phyloP scores from a whole-genome alignment of 148 eudicot species.

The Agrostemma githago region DNA sequence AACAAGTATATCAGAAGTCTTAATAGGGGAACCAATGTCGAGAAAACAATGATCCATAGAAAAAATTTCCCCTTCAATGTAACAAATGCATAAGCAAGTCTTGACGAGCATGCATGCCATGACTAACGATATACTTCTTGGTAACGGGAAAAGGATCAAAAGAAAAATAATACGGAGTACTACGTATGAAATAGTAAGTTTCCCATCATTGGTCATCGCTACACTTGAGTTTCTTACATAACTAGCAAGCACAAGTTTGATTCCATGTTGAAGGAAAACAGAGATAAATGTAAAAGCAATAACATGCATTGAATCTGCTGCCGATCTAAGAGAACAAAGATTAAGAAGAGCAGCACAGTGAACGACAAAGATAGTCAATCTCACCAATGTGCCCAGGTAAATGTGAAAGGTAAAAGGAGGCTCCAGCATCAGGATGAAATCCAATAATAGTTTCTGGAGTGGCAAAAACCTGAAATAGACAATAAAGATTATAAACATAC shows the following conservation, averaged over 20 bases:
- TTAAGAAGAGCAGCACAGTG: background rate
- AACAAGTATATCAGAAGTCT: background rate
- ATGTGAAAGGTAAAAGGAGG: conserved; percentile 88
- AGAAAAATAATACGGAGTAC: background rate
- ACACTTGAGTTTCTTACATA: background rate
- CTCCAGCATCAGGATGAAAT: conserved; percentile 91
- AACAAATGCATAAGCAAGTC: background rate
- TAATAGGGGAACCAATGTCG: background rate
- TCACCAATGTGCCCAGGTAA: conserved; percentile 79
- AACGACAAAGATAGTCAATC: background rate
- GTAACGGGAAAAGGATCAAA: background rate
- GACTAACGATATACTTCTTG: background rate
- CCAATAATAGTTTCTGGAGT: conserved; percentile 91
- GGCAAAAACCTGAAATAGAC: conserved; percentile 65
- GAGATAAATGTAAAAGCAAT: background rate
- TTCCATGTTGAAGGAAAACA: background rate
- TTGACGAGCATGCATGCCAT: background rate
- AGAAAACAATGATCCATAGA: background rate
- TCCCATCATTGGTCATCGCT: background rate
- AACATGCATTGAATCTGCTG: background rate
- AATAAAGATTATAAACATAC: background rate
- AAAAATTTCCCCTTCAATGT: background rate
- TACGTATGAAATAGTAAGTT: background rate
- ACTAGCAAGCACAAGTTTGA: background rate
- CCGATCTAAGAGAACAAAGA: background rate